A percentile compares a stretch with the other conserved stretches of the same genome.
phyloP scores from a whole-genome alignment of 768 basidiomycete genomes.

The Tylopilus subfusipes region DNA sequence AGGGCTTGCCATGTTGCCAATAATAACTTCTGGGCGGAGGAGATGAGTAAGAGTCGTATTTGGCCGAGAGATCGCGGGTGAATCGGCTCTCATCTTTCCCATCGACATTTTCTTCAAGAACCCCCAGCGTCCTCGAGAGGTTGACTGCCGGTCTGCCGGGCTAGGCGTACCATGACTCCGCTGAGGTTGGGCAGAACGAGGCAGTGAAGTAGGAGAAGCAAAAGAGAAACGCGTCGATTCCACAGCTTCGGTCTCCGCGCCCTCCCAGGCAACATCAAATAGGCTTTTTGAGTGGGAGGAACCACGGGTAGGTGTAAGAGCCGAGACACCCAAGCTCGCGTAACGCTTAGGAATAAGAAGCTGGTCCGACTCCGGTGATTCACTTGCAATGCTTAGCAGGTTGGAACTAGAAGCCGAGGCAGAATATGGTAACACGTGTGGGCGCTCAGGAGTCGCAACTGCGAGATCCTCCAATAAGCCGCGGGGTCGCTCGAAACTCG shows the following conservation, averaged over 20 bases:
- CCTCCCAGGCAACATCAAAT: slow-evolving; percentile 50
- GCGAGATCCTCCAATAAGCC: slow-evolving; percentile 25
- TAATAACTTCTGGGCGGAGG: slow-evolving; percentile 11
- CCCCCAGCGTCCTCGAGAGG: slow-evolving; percentile 71
- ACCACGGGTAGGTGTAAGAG: slow-evolving; percentile 32
- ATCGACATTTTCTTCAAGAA: slow-evolving; percentile 99
- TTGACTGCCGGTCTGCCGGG: slow-evolving; percentile 24
- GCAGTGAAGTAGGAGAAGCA: slow-evolving; percentile 28
- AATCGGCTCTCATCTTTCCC: slow-evolving; percentile 80
- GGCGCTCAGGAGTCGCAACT: slow-evolving; percentile 37
- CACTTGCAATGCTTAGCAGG: slow-evolving; percentile 40
- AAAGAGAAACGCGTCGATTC: slow-evolving; percentile 24
- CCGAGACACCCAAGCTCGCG: slow-evolving; percentile 59
- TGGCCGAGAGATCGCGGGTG: slow-evolving; percentile 39
- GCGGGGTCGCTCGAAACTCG: slow-evolving; percentile 29
- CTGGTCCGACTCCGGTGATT: slow-evolving; percentile 34
- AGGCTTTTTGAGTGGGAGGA: slow-evolving; percentile 38
- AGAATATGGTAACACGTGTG: slow-evolving; percentile 47
- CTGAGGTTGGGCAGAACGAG: slow-evolving; percentile 15
- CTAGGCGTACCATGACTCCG: slow-evolving; percentile 15
- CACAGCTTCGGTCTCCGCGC: slow-evolving; percentile 11
- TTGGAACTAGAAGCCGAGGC: slow-evolving; percentile 71
- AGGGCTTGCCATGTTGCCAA: slow-evolving; percentile 23
- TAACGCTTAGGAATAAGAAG: slow-evolving; percentile 51
- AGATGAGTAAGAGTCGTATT: slow-evolving; percentile 31